These are phyloP conservation scores for Suillus clintonianus DNA, from an alignment of 768 basidiomycete species.

Conservation along the genomic window DNA sequence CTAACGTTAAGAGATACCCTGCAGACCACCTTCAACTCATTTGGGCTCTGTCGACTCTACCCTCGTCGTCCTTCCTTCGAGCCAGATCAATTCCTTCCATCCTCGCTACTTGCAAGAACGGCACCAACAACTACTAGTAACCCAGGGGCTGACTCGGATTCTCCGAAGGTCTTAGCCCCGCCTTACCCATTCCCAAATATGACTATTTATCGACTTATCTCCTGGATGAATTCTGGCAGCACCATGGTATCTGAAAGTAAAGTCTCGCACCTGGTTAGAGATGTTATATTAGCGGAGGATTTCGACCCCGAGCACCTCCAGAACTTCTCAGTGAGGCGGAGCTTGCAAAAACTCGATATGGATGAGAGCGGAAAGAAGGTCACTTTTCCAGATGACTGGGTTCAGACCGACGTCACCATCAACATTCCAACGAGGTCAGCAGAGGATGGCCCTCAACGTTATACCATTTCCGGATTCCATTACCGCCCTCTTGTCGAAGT, in stretches of 20 bases:
- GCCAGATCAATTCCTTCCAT: not conserved
- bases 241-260: not conserved
- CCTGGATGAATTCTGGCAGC: slow-evolving; percentile 3
- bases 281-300: not conserved
- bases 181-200: slow-evolving; percentile 10
- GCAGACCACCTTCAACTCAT: not conserved
- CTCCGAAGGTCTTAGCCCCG: too few relatives aligned
- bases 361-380: not conserved
- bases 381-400: not conserved
- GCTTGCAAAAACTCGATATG: not conserved
- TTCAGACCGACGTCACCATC: too few relatives aligned
- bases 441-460: not conserved
- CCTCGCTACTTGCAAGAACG: not conserved
- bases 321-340: not conserved
- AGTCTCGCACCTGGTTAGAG: not conserved
- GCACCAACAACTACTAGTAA: too few relatives aligned
- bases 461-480: slow-evolving; percentile 12
- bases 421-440: not conserved
- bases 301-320: not conserved
- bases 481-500: slow-evolving; percentile 16
- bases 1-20: not conserved
- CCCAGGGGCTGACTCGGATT: too few relatives aligned
- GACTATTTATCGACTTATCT: slow-evolving; percentile 6
- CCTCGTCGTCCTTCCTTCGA: not conserved
- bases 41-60: not conserved